Evolutionary conservation across 345 rosid genomes (phyloP), one percentile per base, ranked within the genome.

Genomic region (Theobroma cacao): DNA sequence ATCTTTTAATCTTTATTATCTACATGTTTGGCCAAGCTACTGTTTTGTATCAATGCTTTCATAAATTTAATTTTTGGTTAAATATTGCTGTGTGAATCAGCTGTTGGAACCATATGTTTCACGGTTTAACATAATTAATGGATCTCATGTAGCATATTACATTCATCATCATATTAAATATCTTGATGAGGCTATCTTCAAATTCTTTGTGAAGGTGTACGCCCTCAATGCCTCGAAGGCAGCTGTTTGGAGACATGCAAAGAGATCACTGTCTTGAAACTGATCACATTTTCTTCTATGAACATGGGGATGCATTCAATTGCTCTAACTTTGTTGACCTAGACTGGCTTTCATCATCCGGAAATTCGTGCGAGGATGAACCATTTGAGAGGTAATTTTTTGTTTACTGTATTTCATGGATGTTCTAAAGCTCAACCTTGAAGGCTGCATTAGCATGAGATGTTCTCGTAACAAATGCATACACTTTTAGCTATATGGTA

Each of bases 271-370:
- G 17, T 72, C 82, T 84, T 79, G 91, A 89, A 81, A 81, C 83
- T 84, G 89, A 84, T 80, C 89, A 86, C 66, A 77, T 73, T 60
- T 86, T 53, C 93, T 88, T 84, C 78, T 90, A 89, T 58, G 98
- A 91, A 76, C 86, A 89, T 60, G 90, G 90, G 69, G 97, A 88
- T 83, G 68, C 78, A 72, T 86, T 87, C 71, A 94, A 84, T 81
- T 90, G 81, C 87, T 97, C 98, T 41, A 97, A 97, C 85, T 97
- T 97, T 84, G 85, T 97, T 80, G 98, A 97, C 84, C 78, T 94
- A 47, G 98, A 94, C 79, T 90, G 97, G 96, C 89, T 97, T 41
- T 97, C 98, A 5, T 97, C 98, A 36, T 91, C 98, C 1, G 98
- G 92, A 76, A 94, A 90, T 81, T 92, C 97, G 72, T 93, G 92